phyloP scores from a whole-genome alignment of 2,329 filamentous ascomycete species.

The Parascedosporium putredinis region DNA sequence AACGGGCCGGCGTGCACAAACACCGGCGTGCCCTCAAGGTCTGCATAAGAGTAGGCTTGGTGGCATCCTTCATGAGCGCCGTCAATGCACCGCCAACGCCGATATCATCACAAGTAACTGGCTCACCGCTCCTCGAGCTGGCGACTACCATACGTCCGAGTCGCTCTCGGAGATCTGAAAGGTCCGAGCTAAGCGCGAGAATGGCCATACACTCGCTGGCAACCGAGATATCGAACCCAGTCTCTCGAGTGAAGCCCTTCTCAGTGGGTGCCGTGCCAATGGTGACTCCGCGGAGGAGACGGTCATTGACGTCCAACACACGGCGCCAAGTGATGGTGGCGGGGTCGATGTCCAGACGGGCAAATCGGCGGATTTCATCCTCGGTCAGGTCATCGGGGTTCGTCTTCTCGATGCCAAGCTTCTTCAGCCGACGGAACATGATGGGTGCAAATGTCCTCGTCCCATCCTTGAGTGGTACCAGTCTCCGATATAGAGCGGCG shows the following conservation, averaged over 20 bases:
- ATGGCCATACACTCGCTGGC: slow-evolving; percentile 98
- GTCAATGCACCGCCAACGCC: slow-evolving; percentile 86
- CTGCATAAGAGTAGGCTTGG: slow-evolving; percentile 99
- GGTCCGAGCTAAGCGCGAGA: slow-evolving; percentile 78
- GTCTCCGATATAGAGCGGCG: slow-evolving; percentile 70
- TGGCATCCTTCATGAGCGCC: slow-evolving; percentile 93
- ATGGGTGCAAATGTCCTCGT: slow-evolving; percentile 76
- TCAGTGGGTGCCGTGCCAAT: slow-evolving; percentile 83
- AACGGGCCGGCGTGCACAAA: slow-evolving; percentile 97
- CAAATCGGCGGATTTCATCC: slow-evolving; percentile 80
- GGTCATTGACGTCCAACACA: slow-evolving; percentile 94
- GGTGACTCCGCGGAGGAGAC: slow-evolving; percentile 81
- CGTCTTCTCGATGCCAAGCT: slow-evolving; percentile 92
- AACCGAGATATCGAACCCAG: slow-evolving; percentile 95
- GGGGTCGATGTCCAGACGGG: slow-evolving; percentile 91
- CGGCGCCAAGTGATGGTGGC: slow-evolving; percentile 96
- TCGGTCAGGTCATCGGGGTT: slow-evolving; percentile 82
- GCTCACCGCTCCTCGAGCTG: slow-evolving; percentile 73
- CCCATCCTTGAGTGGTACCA: slow-evolving; percentile 85
- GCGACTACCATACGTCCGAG: slow-evolving; percentile 94
- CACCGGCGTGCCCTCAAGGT: slow-evolving; percentile 90
- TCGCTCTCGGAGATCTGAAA: slow-evolving; percentile 83
- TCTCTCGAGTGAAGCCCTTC: slow-evolving; percentile 78
- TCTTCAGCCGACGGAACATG: slow-evolving; percentile 89
- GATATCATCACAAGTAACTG: slow-evolving; percentile 92